Evolutionary conservation across 169 alveolate species (phyloP).

Genomic region (Prorocentrum cordatum): DNA sequence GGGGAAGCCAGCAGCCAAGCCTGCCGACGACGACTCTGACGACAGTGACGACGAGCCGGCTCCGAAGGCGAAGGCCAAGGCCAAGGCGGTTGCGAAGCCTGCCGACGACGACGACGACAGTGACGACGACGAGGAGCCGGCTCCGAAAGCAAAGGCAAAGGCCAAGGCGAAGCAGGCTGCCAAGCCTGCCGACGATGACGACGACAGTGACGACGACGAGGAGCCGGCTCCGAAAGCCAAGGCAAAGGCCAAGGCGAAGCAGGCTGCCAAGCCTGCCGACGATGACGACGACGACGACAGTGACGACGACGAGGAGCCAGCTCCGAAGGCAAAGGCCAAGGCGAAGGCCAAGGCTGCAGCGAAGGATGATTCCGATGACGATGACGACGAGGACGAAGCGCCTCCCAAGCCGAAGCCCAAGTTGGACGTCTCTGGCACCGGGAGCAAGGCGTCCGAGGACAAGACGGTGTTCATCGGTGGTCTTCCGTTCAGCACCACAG

Average conservation of each 20-base stretch:
- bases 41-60: too few relatives aligned
- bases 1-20: too few relatives aligned
- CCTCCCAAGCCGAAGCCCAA: neutral
- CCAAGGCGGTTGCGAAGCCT: too few relatives aligned
- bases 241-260: constrained; percentile 43
- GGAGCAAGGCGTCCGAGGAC: neutral
- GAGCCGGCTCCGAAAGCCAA: constrained; percentile 59
- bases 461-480: constrained; percentile 31
- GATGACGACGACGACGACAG: too few relatives aligned
- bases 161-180: constrained; percentile 28
- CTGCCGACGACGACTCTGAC: too few relatives aligned
- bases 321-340: constrained; percentile 32
- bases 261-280: constrained; percentile 17
- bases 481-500: constrained; percentile 35
- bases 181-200: too few relatives aligned
- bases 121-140: too few relatives aligned
- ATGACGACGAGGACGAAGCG: constrained; percentile 24
- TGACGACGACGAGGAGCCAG: neutral
- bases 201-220: too few relatives aligned
- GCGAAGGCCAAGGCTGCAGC: constrained; percentile 25
- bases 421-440: neutral
- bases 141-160: too few relatives aligned
- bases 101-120: too few relatives aligned
- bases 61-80: too few relatives aligned
- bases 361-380: neutral